Conservation (phyloP, 2,329 filamentous ascomycete species). For the Apiospora pterosperma region DNA sequence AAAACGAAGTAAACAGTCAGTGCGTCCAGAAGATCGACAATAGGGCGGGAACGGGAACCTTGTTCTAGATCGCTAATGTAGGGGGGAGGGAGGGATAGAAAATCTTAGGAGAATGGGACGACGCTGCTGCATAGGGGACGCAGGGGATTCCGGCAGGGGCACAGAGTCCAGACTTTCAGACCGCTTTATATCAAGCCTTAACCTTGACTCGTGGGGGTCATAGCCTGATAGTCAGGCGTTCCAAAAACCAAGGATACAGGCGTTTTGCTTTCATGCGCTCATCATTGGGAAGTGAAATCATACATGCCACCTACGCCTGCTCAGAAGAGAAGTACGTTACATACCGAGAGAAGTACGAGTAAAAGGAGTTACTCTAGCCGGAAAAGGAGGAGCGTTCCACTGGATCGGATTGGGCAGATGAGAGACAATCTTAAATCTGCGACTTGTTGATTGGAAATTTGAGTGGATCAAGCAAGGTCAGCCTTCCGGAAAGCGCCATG, state of each 20-base stretch:
- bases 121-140: not conserved
- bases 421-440: conserved; percentile 1
- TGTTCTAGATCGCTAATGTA: not conserved
- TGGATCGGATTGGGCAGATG: conserved; percentile 1
- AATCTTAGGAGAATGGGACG: conserved; percentile 2
- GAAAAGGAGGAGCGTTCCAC: not conserved
- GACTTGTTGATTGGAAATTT: not conserved
- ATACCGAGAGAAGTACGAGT: not conserved
- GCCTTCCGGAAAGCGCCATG: not conserved
- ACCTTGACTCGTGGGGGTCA: not conserved
- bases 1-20: not conserved
- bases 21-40: not conserved
- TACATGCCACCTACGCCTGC: not conserved
- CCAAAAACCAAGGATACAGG: not conserved
- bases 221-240: not conserved
- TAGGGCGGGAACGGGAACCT: not conserved
- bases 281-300: not conserved
- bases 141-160: too few species aligned
- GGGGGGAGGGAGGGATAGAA: not conserved
- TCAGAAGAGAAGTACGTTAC: not conserved
- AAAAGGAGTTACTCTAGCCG: not conserved
- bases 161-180: conserved; percentile 1
- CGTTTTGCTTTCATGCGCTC: not conserved
- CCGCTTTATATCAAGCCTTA: not conserved
- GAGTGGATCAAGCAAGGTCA: not conserved